Evolutionary conservation across 2,329 filamentous ascomycete genomes (phyloP).

Genomic region (Blastomyces percursus): DNA sequence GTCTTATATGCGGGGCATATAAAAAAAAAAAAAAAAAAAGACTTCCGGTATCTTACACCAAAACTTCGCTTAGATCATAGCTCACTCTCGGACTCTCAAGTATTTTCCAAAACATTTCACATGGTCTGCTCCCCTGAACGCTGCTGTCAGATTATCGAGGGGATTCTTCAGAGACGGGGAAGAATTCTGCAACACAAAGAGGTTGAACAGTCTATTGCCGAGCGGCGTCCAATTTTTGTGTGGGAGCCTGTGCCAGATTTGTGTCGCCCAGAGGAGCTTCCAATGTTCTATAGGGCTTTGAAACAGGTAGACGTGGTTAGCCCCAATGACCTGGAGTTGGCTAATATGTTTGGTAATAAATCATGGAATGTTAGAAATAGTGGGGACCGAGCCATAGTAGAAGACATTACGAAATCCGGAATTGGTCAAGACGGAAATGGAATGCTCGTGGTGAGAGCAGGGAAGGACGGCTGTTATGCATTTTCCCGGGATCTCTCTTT

Average conservation of each 20-base stretch:
- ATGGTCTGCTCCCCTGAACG: constrained; percentile 71
- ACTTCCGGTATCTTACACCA: constrained; percentile 78
- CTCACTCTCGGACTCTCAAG: constrained; percentile 55
- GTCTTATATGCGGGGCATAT: neutral
- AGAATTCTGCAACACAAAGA: constrained; percentile 22
- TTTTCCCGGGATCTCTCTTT: constrained; percentile 32
- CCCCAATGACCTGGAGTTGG: constrained; percentile 86
- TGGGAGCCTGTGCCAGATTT: constrained; percentile 95
- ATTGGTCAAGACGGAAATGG: constrained; percentile 31
- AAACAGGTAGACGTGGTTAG: constrained; percentile 49
- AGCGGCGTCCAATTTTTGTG: constrained; percentile 60
- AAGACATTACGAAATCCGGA: constrained; percentile 26
- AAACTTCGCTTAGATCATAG: constrained; percentile 69
- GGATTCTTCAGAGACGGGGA: constrained; percentile 50
- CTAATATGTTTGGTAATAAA: constrained; percentile 61
- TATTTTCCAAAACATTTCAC: constrained; percentile 70
- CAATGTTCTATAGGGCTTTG: constrained; percentile 43
- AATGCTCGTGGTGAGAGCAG: constrained; percentile 45
- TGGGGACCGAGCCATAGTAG: constrained; percentile 24
- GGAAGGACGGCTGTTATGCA: constrained; percentile 48
- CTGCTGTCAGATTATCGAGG: constrained; percentile 62
- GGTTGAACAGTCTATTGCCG: constrained; percentile 24
- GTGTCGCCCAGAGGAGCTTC: constrained; percentile 57
- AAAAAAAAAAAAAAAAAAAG: constrained; percentile 29
- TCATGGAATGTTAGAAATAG: constrained; percentile 24